Conservation (phyloP, 73 alveolate species). For the Symbiodinium pilosum region DNA sequence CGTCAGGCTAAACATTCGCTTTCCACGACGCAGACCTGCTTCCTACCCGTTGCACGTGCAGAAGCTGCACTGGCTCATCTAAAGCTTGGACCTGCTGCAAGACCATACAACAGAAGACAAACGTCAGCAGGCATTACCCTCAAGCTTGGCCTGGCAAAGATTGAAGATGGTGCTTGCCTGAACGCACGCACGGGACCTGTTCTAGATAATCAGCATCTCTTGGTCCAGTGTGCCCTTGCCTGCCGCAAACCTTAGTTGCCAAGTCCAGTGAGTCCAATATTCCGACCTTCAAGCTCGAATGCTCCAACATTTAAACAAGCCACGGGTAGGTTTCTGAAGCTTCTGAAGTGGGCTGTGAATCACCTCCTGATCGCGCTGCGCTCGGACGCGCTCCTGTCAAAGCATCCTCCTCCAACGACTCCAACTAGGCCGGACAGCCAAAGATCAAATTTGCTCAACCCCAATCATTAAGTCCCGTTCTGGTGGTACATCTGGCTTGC, state of each 20-base stretch:
- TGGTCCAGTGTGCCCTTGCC: not conserved
- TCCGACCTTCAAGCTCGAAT: too few species aligned
- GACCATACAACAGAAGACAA: not conserved
- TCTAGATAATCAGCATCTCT: not conserved
- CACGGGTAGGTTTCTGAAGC: not conserved
- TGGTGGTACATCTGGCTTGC: slow-evolving; percentile 88
- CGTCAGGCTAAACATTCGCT: not conserved
- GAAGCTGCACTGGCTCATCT: slow-evolving; percentile 57
- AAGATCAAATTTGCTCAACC: too few species aligned
- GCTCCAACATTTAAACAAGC: not conserved
- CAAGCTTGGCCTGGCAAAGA: slow-evolving; percentile 39
- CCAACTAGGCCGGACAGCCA: too few species aligned
- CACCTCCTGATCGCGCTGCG: slow-evolving; percentile 55
- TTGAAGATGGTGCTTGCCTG: slow-evolving; percentile 80
- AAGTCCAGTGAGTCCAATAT: not conserved
- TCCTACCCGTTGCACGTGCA: slow-evolving; percentile 25
- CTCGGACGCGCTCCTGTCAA: slow-evolving; percentile 65
- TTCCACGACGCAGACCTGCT: not conserved
- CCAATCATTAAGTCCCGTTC: not conserved
- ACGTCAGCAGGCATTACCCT: not conserved
- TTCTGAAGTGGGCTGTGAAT: slow-evolving; percentile 3
- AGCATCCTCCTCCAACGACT: not conserved
- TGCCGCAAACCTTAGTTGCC: not conserved
- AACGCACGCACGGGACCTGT: not conserved
- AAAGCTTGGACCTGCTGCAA: slow-evolving; percentile 42